Evolutionary conservation across 2,329 filamentous ascomycete species (phyloP).

Genomic region (Phialemonium atrogriseum): DNA sequence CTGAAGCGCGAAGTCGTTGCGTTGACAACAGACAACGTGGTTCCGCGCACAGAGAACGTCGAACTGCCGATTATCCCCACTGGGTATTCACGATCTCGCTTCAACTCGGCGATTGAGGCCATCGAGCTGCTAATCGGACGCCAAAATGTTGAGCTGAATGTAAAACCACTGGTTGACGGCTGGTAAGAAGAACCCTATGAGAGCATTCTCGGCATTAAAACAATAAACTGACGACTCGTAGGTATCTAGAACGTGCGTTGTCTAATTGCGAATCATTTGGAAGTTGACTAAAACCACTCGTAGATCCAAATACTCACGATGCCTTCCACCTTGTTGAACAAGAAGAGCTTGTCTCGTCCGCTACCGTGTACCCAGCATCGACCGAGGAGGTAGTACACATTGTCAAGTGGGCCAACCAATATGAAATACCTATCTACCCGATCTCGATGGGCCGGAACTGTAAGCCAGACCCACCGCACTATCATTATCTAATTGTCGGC

Average conservation of each 20-base stretch:
- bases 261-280: slow-evolving; percentile 5
- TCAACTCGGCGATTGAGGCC: slow-evolving; percentile 22
- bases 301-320: too few species aligned
- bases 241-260: slow-evolving; percentile 12
- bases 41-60: slow-evolving; percentile 15
- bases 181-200: too few species aligned
- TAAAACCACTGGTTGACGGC: too few species aligned
- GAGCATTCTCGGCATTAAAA: too few species aligned
- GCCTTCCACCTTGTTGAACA: too few species aligned
- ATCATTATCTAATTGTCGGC: not conserved
- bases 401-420: slow-evolving; percentile 24
- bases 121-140: slow-evolving; percentile 21
- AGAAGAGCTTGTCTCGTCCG: too few species aligned
- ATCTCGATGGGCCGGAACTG: slow-evolving; percentile 29
- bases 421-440: slow-evolving; percentile 25
- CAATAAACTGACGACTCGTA: too few species aligned
- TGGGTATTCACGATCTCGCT: slow-evolving; percentile 21
- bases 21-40: slow-evolving; percentile 25
- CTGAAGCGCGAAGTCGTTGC: slow-evolving; percentile 25
- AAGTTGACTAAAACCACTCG: too few species aligned
- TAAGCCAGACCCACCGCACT: slow-evolving; percentile 1
- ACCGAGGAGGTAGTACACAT: slow-evolving; percentile 23
- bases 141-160: too few species aligned
- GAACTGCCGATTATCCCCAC: slow-evolving; percentile 27
- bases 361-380: too few species aligned